Conservation (phyloP, 2,329 filamentous ascomycete genomes). For the Thielaviopsis musarum region DNA sequence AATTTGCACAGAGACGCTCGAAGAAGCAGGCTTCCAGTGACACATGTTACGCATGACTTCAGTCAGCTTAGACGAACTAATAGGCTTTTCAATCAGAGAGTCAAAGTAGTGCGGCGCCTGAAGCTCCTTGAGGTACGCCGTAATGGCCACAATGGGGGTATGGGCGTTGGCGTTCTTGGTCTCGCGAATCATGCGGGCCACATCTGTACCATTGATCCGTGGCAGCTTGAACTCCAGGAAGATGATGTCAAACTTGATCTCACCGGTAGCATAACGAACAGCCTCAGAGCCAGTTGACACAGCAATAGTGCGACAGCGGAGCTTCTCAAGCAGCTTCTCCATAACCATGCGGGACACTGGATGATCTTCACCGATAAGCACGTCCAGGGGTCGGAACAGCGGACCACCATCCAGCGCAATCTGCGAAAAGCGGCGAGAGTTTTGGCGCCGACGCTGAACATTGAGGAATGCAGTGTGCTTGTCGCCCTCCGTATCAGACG, state of each 20-base stretch:
- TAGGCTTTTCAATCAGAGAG: conserved; percentile 88
- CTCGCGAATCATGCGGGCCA: conserved; percentile 93
- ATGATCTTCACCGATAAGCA: conserved; percentile 94
- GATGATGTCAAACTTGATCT: conserved; percentile 97
- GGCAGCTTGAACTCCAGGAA: conserved; percentile 95
- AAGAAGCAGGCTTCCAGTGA: conserved; percentile 71
- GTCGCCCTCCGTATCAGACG: conserved; percentile 90
- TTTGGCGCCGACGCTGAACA: conserved; percentile 86
- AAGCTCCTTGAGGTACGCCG: conserved; percentile 92
- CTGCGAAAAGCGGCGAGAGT: conserved; percentile 82
- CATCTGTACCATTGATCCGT: conserved; percentile 85
- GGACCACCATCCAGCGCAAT: conserved; percentile 70
- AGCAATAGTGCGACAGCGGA: conserved; percentile 85
- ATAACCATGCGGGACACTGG: conserved; percentile 96
- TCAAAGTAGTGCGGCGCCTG: conserved; percentile 94
- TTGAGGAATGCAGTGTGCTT: conserved; percentile 80
- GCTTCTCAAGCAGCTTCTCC: conserved; percentile 90
- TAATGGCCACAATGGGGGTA: conserved; percentile 91
- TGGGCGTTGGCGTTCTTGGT: conserved; percentile 89
- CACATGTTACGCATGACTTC: conserved; percentile 79
- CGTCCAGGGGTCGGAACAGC: conserved; percentile 76
- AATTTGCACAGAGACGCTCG: conserved; percentile 27
- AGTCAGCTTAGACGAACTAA: conserved; percentile 76
- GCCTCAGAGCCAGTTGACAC: conserved; percentile 83
- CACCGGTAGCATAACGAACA: conserved; percentile 82